Evolutionary conservation across 805 yeast species (phyloP), one percentile per base, ranked within the genome.

Genomic region (Wickerhamiella sorbophila): DNA sequence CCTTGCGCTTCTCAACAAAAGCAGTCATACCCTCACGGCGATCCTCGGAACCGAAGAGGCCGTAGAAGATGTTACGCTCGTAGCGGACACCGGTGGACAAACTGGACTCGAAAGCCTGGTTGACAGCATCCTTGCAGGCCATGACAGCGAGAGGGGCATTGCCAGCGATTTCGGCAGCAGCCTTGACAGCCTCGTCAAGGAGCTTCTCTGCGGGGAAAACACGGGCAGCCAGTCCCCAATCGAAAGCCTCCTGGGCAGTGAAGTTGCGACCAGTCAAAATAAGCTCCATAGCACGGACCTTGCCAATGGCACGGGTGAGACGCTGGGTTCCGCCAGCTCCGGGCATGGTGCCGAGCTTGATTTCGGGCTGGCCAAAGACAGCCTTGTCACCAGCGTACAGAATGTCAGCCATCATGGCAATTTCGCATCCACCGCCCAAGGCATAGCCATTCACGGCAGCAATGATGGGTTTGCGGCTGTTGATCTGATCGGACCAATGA

Each of bases 361-460:
- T 67, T 53, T 71, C 77, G 20, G 77, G 77, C 53, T 71, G 75
- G 9, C 76, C 77, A 48, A 71, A 70, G 33, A 53, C 54, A 16
- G 75, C 72, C 43, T 58, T 57, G 32, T 63, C 64, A 16, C 74
- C 71, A 15, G 71, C 71, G 44, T 71, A 71, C 36, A 71, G 55
- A 43, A 71, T 65, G 48, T 71, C 77, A 31, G 68, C 63, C 57
- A 63, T 58, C 75, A 71, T 69, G 17, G 76, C 75, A 31, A 71
- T 53, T 51, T 71, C 77, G 45, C 72, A 70, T 17, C 76, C 77
- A 16, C 77, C 77, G 21, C 77, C 77, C 10, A 72, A 62, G 2
- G 75, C 75, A 47, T 55, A 70, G 9, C 77, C 77, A 47, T 67
- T 69, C 31, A 71, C 74, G 3, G 75, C 77, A 17, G 73, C 72